A percentile compares a stretch with the other conserved stretches of the same genome.
Conservation (phyloP, 2,329 filamentous ascomycete genomes). For the Elsinoe perseae region DNA sequence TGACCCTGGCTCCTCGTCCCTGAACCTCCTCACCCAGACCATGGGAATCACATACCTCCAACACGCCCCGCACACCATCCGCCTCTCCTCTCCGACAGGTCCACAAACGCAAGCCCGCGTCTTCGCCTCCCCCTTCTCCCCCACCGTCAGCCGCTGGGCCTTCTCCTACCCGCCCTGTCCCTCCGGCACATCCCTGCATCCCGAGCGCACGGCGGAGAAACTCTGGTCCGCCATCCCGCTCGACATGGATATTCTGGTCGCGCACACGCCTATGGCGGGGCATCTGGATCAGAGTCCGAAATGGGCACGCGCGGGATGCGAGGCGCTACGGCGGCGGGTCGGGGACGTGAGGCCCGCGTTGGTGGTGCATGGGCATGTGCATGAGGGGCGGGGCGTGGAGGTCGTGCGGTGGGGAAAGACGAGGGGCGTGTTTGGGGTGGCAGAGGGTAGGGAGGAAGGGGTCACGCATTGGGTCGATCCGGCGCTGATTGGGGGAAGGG, state of each 20-base stretch:
- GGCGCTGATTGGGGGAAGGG: constrained; percentile 50
- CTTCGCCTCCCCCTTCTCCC: constrained; percentile 65
- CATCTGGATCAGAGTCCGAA: constrained; percentile 46
- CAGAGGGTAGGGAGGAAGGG: constrained; percentile 39
- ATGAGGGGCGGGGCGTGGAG: constrained; percentile 58
- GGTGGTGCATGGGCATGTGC: constrained; percentile 64
- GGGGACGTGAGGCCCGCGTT: constrained; percentile 56
- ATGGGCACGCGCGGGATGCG: constrained; percentile 50
- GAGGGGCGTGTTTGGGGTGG: constrained; percentile 23
- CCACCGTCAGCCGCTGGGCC: constrained; percentile 16
- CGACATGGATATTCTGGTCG: constrained; percentile 59
- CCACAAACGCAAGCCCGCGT: constrained; percentile 56
- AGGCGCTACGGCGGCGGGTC: constrained; percentile 49
- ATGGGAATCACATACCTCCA: constrained; percentile 59
- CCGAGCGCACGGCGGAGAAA: constrained; percentile 24
- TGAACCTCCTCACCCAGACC: constrained; percentile 39
- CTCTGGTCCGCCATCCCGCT: constrained; percentile 57
- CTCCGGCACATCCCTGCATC: not conserved
- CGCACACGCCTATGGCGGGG: constrained; percentile 58
- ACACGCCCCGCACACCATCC: constrained; percentile 49
- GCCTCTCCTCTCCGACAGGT: constrained; percentile 47
- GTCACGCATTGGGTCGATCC: constrained; percentile 53
- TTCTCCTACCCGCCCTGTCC: constrained; percentile 26
- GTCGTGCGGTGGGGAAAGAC: constrained; percentile 50
- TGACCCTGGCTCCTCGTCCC: constrained; percentile 46